phyloP scores from a whole-genome alignment of 1,284 basidiomycete species.

The Papiliotrema nemorosa region DNA sequence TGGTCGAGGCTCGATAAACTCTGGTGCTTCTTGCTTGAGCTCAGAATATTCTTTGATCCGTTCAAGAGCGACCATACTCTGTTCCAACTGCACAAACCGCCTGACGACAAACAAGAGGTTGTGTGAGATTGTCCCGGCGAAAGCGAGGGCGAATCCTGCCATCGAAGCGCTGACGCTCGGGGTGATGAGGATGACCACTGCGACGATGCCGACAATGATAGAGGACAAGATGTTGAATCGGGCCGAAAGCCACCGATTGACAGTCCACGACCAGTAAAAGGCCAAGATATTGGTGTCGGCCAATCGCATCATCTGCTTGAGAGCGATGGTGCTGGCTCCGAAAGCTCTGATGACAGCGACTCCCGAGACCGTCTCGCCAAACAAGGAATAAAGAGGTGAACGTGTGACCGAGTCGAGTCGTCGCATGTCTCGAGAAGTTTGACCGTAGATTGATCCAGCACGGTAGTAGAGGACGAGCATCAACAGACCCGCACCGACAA shows the following conservation, averaged over 20 bases:
- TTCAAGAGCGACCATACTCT: slow-evolving; percentile 91
- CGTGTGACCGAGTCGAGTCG: slow-evolving; percentile 82
- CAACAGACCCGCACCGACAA: slow-evolving; percentile 59
- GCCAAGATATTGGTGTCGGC: slow-evolving; percentile 76
- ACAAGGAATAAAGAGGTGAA: slow-evolving; percentile 87
- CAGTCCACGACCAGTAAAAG: slow-evolving; percentile 75
- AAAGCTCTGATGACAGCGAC: slow-evolving; percentile 78
- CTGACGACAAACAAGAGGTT: slow-evolving; percentile 62
- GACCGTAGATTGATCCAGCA: slow-evolving; percentile 68
- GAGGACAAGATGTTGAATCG: slow-evolving; percentile 79
- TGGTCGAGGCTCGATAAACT: slow-evolving; percentile 82
- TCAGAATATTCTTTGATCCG: slow-evolving; percentile 75
- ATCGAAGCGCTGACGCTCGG: slow-evolving; percentile 70
- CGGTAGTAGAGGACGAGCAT: slow-evolving; percentile 57
- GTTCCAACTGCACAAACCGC: slow-evolving; percentile 78
- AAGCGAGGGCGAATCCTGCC: slow-evolving; percentile 77
- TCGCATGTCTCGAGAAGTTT: slow-evolving; percentile 84
- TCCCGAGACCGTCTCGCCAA: slow-evolving; percentile 86
- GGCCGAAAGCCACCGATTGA: slow-evolving; percentile 48
- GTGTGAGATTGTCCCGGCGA: slow-evolving; percentile 68
- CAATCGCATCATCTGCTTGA: slow-evolving; percentile 78
- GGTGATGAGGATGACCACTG: slow-evolving; percentile 63
- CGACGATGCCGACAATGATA: slow-evolving; percentile 68
- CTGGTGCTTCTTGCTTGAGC: slow-evolving; percentile 68
- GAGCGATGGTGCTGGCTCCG: slow-evolving; percentile 68